Evolutionary conservation across 179 eudicot genomes (phyloP).

Genomic region (Sideroxylon spinosum): DNA sequence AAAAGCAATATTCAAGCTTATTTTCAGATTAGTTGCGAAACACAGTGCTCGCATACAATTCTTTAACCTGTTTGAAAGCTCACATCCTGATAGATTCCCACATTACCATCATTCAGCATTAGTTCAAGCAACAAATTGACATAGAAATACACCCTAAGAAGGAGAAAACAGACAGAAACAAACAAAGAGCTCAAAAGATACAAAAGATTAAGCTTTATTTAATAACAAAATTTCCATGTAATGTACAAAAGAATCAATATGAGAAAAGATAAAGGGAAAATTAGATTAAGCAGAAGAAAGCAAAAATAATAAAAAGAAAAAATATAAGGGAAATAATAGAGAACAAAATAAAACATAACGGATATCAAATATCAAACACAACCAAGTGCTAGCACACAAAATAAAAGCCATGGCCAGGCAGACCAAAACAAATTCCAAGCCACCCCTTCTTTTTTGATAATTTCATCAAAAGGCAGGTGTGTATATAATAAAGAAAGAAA

Average conservation of each 20-base stretch:
- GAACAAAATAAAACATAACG: constrained; percentile 4
- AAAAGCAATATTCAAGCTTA: not conserved
- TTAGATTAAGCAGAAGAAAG: not conserved
- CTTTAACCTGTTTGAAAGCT: not conserved
- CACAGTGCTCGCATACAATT: not conserved
- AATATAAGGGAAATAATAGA: not conserved
- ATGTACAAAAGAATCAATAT: not conserved
- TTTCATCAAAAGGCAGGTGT: no score
- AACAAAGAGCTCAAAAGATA: not conserved
- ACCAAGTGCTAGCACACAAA: no score
- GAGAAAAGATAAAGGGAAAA: not conserved
- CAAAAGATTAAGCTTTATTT: not conserved
- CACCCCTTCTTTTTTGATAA: no score
- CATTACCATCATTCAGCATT: not conserved
- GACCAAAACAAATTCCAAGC: no score
- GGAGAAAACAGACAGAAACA: not conserved
- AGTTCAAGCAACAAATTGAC: not conserved
- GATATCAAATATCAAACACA: not conserved
- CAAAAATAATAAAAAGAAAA: not conserved
- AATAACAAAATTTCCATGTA: not conserved
- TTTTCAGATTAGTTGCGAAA: not conserved
- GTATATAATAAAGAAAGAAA: no score
- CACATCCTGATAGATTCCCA: not conserved
- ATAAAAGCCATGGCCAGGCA: no score
- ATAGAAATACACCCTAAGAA: not conserved